These are phyloP conservation scores for Globisporangium nunn DNA, from an alignment of 352 stramenopile genomes.

Conservation along the genomic window DNA sequence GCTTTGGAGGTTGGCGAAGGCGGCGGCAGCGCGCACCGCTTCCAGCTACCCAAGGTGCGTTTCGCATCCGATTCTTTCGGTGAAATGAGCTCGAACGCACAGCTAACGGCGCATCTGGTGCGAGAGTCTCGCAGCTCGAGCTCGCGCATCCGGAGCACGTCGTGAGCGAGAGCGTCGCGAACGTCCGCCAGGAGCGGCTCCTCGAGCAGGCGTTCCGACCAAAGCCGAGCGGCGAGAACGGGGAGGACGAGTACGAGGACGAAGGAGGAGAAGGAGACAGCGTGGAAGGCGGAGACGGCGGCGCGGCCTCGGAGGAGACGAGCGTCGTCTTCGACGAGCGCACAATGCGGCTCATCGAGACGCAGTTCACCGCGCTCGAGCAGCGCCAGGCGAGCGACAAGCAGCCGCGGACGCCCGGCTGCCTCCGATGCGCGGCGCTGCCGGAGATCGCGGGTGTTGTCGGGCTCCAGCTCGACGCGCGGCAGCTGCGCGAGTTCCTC, in stretches of 20 bases:
- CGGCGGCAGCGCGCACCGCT: slow-evolving; percentile 17
- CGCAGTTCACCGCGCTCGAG: slow-evolving; percentile 40
- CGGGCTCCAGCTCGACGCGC: slow-evolving; percentile 29
- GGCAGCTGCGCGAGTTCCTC: slow-evolving; percentile 45
- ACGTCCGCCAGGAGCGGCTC: slow-evolving; percentile 60
- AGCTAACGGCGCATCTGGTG: too few species aligned
- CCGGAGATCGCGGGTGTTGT: slow-evolving; percentile 34
- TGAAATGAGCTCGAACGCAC: too few species aligned
- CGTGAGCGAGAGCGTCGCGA: slow-evolving; percentile 60
- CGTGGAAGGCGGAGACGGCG: slow-evolving; percentile 2
- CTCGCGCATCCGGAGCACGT: slow-evolving; percentile 66
- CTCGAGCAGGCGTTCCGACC: slow-evolving; percentile 34
- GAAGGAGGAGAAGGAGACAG: slow-evolving; percentile 4
- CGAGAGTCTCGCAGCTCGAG: slow-evolving; percentile 30
- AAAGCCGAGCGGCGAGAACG: slow-evolving; percentile 1
- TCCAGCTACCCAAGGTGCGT: slow-evolving; percentile 57
- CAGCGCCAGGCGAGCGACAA: slow-evolving; percentile 15
- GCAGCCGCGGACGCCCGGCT: slow-evolving; percentile 21
- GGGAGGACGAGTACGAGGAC: slow-evolving; percentile 9
- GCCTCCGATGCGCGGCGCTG: slow-evolving; percentile 45
- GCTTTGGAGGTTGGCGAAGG: slow-evolving; percentile 11
- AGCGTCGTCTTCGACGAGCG: slow-evolving; percentile 56
- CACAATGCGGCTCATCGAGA: slow-evolving; percentile 46
- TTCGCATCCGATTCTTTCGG: too few species aligned
- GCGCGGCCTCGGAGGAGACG: slow-evolving; percentile 8